Evolutionary conservation across 257 asterid genomes (phyloP).

Genomic region (Lycium ferocissimum): DNA sequence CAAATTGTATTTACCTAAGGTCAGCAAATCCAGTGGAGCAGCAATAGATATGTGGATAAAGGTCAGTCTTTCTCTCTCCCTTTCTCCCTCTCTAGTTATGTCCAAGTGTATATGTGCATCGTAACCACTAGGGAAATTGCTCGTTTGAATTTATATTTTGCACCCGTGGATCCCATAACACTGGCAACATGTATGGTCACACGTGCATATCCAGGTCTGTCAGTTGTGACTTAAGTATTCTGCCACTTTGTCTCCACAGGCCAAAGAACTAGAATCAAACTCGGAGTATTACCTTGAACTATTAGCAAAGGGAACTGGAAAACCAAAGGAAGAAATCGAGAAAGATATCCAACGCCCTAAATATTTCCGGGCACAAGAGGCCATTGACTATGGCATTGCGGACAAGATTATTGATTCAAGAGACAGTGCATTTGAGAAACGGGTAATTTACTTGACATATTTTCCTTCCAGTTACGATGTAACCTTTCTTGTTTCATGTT

Average conservation of each 20-base stretch:
- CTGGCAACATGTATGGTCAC: not conserved
- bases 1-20: constrained; percentile 83
- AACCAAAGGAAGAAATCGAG: constrained; percentile 82
- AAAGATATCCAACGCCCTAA: constrained; percentile 78
- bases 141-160: constrained; percentile 7
- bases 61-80: constrained; percentile 56
- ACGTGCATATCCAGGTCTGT: not conserved
- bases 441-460: constrained; percentile 52
- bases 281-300: constrained; percentile 73
- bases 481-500: not conserved
- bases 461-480: constrained; percentile 22
- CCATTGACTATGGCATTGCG: constrained; percentile 86
- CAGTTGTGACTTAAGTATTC: not conserved
- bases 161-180: not conserved
- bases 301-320: constrained; percentile 78
- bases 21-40: constrained; percentile 74
- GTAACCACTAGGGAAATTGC: not conserved
- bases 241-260: constrained; percentile 50
- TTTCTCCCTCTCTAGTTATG: constrained; percentile 35
- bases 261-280: constrained; percentile 80
- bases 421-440: constrained; percentile 72
- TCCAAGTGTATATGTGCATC: constrained; percentile 1
- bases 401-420: constrained; percentile 75
- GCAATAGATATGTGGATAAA: constrained; percentile 90
- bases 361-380: constrained; percentile 72